Evolutionary conservation across 1,284 basidiomycete species (phyloP).

Genomic region (Moesziomyces antarcticus): DNA sequence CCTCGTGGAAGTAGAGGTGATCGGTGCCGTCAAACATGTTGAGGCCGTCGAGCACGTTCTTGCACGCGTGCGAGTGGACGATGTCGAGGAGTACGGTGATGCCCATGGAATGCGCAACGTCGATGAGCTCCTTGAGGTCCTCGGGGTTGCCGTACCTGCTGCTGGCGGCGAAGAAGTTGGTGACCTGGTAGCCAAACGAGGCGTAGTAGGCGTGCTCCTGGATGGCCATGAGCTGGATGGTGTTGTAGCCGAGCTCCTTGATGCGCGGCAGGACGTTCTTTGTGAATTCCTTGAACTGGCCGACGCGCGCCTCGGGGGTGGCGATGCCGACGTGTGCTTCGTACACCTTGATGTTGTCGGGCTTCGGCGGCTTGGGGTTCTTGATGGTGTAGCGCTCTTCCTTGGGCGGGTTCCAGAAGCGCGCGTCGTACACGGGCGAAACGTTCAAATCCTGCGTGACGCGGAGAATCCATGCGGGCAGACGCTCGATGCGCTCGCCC

Average conservation of each 20-base stretch:
- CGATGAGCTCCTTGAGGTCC: conserved; percentile 92
- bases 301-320: conserved; percentile 84
- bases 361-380: conserved; percentile 77
- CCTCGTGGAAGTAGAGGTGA: conserved; percentile 96
- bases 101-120: conserved; percentile 92
- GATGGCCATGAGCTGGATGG: conserved; percentile 83
- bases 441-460: conserved; percentile 92
- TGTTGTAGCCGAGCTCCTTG: conserved; percentile 90
- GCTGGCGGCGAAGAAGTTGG: conserved; percentile 96
- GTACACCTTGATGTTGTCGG: conserved; percentile 83
- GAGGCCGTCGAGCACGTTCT: conserved; percentile 94
- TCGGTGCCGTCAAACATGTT: conserved; percentile 97
- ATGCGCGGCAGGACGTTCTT: conserved; percentile 84
- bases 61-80: conserved; percentile 97
- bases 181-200: conserved; percentile 98
- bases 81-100: conserved; percentile 93
- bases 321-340: conserved; percentile 99
- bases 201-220: conserved; percentile 99
- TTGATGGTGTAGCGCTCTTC: conserved; percentile 83
- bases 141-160: conserved; percentile 89
- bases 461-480: conserved; percentile 92
- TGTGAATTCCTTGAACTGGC: conserved; percentile 94
- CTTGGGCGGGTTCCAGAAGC: conserved; percentile 95
- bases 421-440: conserved; percentile 91
- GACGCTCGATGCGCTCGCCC: conserved; percentile 85